Base-by-base conservation (phyloP, 163 green algal genomes). In the Picocystis sp. region DNA sequence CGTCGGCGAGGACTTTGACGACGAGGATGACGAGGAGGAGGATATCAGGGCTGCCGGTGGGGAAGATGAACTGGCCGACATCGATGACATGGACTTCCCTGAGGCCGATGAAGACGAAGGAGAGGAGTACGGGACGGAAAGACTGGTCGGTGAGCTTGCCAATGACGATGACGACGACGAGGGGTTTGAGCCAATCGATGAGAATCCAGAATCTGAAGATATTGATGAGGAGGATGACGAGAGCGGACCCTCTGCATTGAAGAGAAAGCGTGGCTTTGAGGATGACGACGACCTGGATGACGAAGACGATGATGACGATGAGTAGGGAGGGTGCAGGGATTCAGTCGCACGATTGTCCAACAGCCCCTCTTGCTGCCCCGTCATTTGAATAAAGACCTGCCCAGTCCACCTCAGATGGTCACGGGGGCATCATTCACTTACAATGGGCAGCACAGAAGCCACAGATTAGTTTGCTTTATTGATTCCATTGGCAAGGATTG, bases 1-100 rank as follows among this genome's bases (percentile, higher is more conserved):
- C 29, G 29, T 38, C 8, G 29, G 29, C 29, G 23, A 63, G 22
- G 38, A 45, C 25, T 45, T 24, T 61, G 53, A 34, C 13, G 22
- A 49, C 22, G 23, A 65, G 11, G 57, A 65, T 12, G 56, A 70
- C 17, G 58, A 64, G n/a, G 57, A 64, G 56, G 57, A 68, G 67
- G 29, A 38, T 38, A 38, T 38, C 29, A 38, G 29, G 29, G 29
- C 29, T 38, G 29, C 29, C 48, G 53, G 33, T 9, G 44, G 58
- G 24, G 33, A 63, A 24, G 49, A 24, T 19, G 44, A 17, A 21
- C 22, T 22, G 22, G 53, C 57, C 34, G 24, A 22, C 12, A 21
- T 47, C 19, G 15, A 45, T 35, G 14, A 38, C 8, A 38, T 38
- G 29, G 29, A 38, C 29, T 38, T 38, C 8, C 29, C 29, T 8